Base-by-base conservation (phyloP, 2,329 filamentous ascomycete genomes). In the Mycosphaerelloides madeirae region DNA sequence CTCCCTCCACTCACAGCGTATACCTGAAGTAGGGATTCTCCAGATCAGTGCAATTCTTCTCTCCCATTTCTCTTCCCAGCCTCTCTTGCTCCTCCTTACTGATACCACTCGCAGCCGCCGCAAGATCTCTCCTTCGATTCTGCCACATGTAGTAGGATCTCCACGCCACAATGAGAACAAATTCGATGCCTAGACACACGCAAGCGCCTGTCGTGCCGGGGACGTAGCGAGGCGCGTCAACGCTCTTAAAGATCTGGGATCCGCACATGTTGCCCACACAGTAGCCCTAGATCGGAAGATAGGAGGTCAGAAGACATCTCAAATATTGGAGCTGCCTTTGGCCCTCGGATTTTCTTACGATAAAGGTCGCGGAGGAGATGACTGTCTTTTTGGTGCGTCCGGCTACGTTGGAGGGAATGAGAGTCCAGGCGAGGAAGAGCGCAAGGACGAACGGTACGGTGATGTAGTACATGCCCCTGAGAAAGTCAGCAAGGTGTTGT, bases 31-130 rank as follows among this genome's bases (percentile, higher is more conserved):
- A 53, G 9, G 55, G 56, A 18, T 62, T 62, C 48, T 59, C 44
- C 41, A 86, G 83, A 63, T 85, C 82, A 6, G 69, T 86, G 52
- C 82, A 85, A 57, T 86, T 83, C 3, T 82, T 80, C n/a, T 77
- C 76, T 16, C 85, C 83, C 4, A 78, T 81, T 3, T 74, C 86
- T 37, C 77, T 83, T 49, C 83, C 84, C 3, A 76, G 84, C 3
- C 58, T 80, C 43, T 68, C 80, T 31, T 84, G 81, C 2, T 81
- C 83, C 1, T 71, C 81, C 31, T 79, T 81, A 28, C 32, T 49
- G 4, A 60, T 16, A 3, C 58, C 55, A 47, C 55, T 60, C 20
- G 50, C 51, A 16, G 37, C 50, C 2, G 58, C 57, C 15, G 44
- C 49, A 22, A 35, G 45, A 11, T 62, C 57, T 11, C 60, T 46